phyloP scores from a whole-genome alignment of 257 asterid genomes.

The Thymus quinquecostatus region DNA sequence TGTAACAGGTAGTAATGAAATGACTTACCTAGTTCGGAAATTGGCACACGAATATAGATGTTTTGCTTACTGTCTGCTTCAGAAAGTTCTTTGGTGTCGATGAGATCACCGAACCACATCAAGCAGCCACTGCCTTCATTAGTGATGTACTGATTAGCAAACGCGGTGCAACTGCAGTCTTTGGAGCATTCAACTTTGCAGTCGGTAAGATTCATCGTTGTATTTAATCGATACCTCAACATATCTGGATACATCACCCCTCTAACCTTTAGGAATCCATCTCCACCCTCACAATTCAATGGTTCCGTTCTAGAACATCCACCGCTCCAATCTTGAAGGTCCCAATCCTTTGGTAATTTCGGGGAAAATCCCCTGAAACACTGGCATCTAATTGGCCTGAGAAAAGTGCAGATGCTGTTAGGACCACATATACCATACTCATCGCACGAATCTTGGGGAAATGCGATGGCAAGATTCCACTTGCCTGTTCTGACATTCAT shows the following conservation, averaged over 20 bases:
- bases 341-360: neutral
- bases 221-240: slow-evolving; percentile 22
- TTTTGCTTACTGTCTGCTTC: slow-evolving; percentile 8
- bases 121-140: slow-evolving; percentile 10
- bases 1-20: neutral
- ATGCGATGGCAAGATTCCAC: neutral
- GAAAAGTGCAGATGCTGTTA: neutral
- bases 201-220: slow-evolving; percentile 29
- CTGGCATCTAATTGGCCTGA: neutral
- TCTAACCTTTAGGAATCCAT: slow-evolving; percentile 28
- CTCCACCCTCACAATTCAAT: slow-evolving; percentile 23
- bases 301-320: slow-evolving; percentile 31
- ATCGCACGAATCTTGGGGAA: neutral
- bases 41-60: slow-evolving; percentile 12
- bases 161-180: slow-evolving; percentile 14
- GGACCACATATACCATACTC: slow-evolving; percentile 14
- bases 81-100: neutral
- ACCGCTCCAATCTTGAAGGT: slow-evolving; percentile 31
- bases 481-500: neutral
- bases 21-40: slow-evolving; percentile 15
- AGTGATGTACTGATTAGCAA: slow-evolving; percentile 20
- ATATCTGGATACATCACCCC: slow-evolving; percentile 27
- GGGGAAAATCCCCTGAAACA: slow-evolving; percentile 1
- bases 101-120: slow-evolving; percentile 14
- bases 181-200: slow-evolving; percentile 22